Base-by-base conservation (phyloP, 2,329 filamentous ascomycete species). In the Monilinia laxa region DNA sequence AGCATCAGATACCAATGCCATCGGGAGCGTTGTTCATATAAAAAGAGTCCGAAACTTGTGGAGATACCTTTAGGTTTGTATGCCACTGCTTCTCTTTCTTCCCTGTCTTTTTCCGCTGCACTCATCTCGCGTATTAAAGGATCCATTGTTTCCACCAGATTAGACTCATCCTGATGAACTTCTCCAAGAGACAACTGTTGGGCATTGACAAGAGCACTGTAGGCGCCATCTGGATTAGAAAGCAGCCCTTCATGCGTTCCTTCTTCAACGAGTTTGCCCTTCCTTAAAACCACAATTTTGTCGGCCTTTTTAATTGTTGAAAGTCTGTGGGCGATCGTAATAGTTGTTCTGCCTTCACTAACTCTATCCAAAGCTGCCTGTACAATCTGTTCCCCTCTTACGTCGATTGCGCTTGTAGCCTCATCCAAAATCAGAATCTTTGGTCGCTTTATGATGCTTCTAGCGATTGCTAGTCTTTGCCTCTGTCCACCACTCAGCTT, bases 281-380 rank as follows among this genome's bases (percentile, higher is more conserved):
- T 85, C 68, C 90, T 83, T 62, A 96, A 77, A 0, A 96, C 92
- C 9, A 93, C 81, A 65, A 96, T 95, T 47, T 87, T 85, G 73
- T 96, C 89, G 2, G 92, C 91, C 69, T 90, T 86, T 75, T 87
- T 89, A 71, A 92, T 82, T 79, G 94, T 98, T 0, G 92, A 96
- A 12, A 98, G 83, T 71, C 93, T 88, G 79, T 98, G 94, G 57
- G 93, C 93, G 77, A 97, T 97, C 4, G 92, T 91, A 72, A 97
- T 96, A 1, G 93, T 97, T 0, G 94, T 97, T 2, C 86, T 79
- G 53, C 82, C 81, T 55, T 80, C 77, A 0, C 84, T 85, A 0
- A 87, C 80, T n/a, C 79, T 78, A 68, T 83, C 81, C 20, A 87
- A 78, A 0, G 84, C 84, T 40, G 79, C 77, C 71, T 87, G 85